Percentiles rank a stretch among this genome's conserved stretches.
Evolutionary conservation across 148 eudicot species (phyloP).

Genomic region (Rheum nobile): DNA sequence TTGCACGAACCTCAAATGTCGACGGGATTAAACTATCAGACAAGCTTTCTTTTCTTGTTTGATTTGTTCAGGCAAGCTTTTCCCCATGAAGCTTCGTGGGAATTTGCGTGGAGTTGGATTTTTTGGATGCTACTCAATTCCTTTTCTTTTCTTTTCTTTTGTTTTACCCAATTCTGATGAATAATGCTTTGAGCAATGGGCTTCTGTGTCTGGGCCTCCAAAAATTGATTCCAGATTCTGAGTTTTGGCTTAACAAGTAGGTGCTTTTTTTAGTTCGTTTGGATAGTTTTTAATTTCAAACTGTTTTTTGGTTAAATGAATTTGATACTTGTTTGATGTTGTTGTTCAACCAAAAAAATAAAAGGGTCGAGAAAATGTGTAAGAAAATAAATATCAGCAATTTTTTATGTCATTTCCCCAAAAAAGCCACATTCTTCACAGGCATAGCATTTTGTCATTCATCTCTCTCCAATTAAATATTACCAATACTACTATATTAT

Average conservation of each 20-base stretch:
- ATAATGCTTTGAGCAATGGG: not conserved
- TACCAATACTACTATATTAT: too few relatives aligned
- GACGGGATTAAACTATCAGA: not conserved
- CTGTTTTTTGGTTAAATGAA: not conserved
- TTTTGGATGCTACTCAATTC: not conserved
- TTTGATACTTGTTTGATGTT: too few relatives aligned
- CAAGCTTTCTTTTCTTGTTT: not conserved
- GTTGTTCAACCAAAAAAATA: not conserved
- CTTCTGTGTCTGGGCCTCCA: not conserved
- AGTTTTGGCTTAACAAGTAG: too few relatives aligned
- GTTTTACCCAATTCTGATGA: not conserved
- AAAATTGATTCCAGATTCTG: too few relatives aligned
- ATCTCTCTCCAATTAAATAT: too few relatives aligned
- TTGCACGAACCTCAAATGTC: not conserved
- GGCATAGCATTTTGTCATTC: too few relatives aligned
- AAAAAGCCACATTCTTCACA: too few relatives aligned
- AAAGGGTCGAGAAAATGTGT: not conserved
- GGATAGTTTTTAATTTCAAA: too few relatives aligned
- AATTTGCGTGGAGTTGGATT: not conserved
- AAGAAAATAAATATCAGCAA: not conserved
- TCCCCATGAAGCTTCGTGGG: not conserved
- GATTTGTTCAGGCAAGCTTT: not conserved
- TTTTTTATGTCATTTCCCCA: too few relatives aligned
- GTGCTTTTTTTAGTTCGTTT: not conserved
- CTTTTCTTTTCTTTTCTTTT: not conserved